Evolutionary conservation across 306 rosid genomes (phyloP).

Genomic region (Gillenia trifoliata): DNA sequence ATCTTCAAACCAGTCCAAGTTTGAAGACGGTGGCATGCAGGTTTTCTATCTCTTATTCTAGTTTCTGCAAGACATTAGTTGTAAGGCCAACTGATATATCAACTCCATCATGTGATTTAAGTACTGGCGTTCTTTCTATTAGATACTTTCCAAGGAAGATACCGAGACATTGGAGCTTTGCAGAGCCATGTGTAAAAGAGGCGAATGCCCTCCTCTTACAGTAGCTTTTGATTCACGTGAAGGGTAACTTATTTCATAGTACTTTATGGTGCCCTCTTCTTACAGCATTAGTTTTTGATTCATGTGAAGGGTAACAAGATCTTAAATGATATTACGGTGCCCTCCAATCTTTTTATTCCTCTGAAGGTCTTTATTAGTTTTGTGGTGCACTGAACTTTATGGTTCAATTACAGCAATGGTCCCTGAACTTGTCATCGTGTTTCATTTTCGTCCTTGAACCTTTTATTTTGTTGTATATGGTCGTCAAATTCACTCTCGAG

Average conservation of each 20-base stretch:
- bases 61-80: not conserved
- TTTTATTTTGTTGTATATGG: not conserved
- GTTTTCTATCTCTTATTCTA: not conserved
- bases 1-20: not conserved
- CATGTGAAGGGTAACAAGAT: not conserved
- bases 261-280: not conserved
- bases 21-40: not conserved
- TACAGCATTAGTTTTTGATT: not conserved
- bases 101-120: not conserved
- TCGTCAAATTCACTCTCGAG: not conserved
- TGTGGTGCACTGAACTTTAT: not conserved
- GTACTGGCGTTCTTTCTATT: not conserved
- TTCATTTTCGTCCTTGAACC: not conserved
- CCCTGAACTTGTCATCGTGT: not conserved
- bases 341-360: not conserved
- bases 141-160: not conserved
- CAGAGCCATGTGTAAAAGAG: not conserved
- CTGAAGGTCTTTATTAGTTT: not conserved
- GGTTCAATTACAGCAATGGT: not conserved
- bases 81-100: not conserved
- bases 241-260: not conserved
- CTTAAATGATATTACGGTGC: not conserved
- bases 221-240: not conserved
- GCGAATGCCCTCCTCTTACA: not conserved
- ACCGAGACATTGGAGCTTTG: not conserved